Evolutionary conservation across 2,329 filamentous ascomycete species (phyloP), one percentile per base, ranked within the genome.

Genomic region (Zelopaecilomyces penicillatus): DNA sequence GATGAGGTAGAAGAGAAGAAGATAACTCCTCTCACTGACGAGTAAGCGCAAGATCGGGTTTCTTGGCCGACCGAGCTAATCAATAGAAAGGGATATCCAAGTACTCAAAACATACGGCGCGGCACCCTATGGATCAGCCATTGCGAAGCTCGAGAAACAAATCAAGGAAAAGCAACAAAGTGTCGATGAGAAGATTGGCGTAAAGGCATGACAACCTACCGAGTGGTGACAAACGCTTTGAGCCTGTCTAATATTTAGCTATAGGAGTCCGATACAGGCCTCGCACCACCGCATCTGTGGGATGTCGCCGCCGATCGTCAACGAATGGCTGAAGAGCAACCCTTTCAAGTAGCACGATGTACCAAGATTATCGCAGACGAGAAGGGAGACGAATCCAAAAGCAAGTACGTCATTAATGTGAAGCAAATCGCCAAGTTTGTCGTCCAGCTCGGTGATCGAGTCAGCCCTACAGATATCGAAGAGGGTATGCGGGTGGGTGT

Each of bases 391-490:
- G 76, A 87, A 49, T 87, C 95, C 52, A 98, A 98, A 80, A 95
- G 86, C 80, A 98, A 97, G 82, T 98, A 98, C 73, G 90, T 98
- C 60, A 98, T 98, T 78, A 98, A 98, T 69, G 91, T 98, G 57
- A 98, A 98, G 76, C 93, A 98, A 69, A 98, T 98, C 60, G 93
- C 93, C 61, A 98, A 98, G 71, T 98, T 98, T 60, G 93, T 98
- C 41, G 93, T 98, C 54, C 93, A 96, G 68, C 80, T 98, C 42
- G 93, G 93, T 57, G 93, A 98, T 64, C 85, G 93, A 52, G 93
- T 98, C 56, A 94, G 87, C 61, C 93, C 93, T 41, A 97, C 93
- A 55, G 93, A 98, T 80, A 98, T 98, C 59, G 93, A 98, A 64
- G 93, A 98, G 68, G 93, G 93, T 53, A 98, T 98, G 93, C 83